These are phyloP conservation scores for Suillus spraguei DNA, from an alignment of 768 basidiomycete genomes.

Conservation along the genomic window DNA sequence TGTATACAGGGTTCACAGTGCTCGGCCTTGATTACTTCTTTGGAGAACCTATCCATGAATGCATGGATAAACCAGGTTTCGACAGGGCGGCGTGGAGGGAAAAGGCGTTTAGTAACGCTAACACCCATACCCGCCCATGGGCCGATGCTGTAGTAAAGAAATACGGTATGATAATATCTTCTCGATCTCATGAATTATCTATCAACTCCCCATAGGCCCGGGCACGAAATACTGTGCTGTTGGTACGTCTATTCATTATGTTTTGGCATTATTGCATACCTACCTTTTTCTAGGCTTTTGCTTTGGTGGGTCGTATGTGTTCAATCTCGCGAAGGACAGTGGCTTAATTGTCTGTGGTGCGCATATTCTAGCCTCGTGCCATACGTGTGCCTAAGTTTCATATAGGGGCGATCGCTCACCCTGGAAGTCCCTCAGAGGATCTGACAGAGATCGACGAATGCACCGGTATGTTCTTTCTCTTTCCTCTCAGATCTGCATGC, in stretches of 20 bases:
- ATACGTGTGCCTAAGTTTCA: not conserved
- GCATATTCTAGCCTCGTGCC: not conserved
- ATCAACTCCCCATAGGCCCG: conserved; percentile 16
- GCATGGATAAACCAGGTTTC: conserved; percentile 37
- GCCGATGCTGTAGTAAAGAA: conserved; percentile 43
- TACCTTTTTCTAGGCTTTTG: conserved; percentile 44
- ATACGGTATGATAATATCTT: conserved; percentile 37
- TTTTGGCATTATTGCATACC: conserved; percentile 5
- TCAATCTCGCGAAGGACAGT: conserved; percentile 43
- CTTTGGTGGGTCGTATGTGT: conserved; percentile 48
- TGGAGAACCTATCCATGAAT: conserved; percentile 39
- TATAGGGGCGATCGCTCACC: conserved; percentile 50
- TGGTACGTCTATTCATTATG: conserved; percentile 31
- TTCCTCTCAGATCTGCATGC: not conserved
- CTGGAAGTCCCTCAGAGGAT: conserved; percentile 35
- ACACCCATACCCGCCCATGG: conserved; percentile 45
- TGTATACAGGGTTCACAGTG: conserved; percentile 49
- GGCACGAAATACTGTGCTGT: conserved; percentile 39
- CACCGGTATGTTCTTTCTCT: conserved; percentile 47
- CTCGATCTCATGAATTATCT: not conserved
- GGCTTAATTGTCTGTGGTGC: conserved; percentile 43
- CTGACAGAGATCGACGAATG: conserved; percentile 48
- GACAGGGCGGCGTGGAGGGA: conserved; percentile 45
- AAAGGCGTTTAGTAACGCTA: conserved; percentile 35
- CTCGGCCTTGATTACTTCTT: conserved; percentile 59